Percentiles rank a stretch among this genome's conserved stretches.
These are phyloP conservation scores for Neurospora sp. DNA, from an alignment of 495 filamentous ascomycete species.

Conservation along the genomic window DNA sequence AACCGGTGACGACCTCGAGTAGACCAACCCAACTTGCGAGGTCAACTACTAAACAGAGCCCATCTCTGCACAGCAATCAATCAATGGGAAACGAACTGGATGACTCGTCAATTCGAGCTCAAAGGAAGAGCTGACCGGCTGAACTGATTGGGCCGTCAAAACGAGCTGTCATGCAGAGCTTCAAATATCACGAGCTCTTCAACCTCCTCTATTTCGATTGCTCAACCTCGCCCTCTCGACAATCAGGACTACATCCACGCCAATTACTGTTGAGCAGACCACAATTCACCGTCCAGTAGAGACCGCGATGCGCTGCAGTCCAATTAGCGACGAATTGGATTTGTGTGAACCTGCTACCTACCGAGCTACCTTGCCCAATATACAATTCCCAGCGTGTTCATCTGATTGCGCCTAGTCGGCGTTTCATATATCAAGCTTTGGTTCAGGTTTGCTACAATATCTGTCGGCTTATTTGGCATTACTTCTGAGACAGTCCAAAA, in stretches of 20 bases:
- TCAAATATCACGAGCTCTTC: neutral
- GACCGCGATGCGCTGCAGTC: neutral
- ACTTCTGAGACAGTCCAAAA: neutral
- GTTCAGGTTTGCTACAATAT: neutral
- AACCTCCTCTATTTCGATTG: neutral
- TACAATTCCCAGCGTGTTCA: neutral
- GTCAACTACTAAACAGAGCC: neutral
- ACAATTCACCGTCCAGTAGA: neutral
- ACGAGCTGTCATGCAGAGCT: neutral
- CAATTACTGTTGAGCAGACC: neutral
- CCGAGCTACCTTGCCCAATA: neutral
- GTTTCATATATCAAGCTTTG: neutral
- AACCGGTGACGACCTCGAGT: neutral
- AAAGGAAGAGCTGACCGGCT: neutral
- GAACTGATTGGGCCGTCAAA: neutral
- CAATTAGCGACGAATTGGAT: neutral
- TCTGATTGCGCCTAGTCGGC: neutral
- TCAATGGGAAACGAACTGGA: neutral
- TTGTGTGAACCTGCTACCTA: neutral
- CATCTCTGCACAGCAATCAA: neutral
- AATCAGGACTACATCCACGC: neutral
- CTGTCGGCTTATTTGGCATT: neutral
- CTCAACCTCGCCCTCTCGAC: neutral
- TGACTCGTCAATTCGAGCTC: neutral
- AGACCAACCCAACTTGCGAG: neutral